Conservation (phyloP, 495 filamentous ascomycete species). For the Delitschia confertaspora region DNA sequence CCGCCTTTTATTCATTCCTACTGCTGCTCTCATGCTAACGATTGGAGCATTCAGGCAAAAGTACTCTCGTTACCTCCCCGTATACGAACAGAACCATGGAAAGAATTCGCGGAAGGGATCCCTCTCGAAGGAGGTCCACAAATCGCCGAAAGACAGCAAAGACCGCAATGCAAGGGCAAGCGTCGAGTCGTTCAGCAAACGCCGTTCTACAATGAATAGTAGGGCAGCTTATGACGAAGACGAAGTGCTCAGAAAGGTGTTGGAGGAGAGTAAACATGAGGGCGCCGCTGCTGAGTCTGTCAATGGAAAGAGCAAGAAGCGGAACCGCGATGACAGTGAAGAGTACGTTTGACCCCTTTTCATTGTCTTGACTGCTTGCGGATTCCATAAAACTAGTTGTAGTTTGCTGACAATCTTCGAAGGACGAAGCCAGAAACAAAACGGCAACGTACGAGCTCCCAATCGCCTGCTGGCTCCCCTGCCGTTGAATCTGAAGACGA, state of each 20-base stretch:
- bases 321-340: conserved; percentile 85
- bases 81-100: conserved; percentile 42
- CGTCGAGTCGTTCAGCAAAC: conserved; percentile 47
- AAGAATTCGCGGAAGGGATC: conserved; percentile 47
- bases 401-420: conserved; percentile 21
- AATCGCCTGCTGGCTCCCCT: conserved; percentile 47
- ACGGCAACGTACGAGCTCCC: conserved; percentile 67
- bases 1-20: too few relatives aligned
- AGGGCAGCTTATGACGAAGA: conserved; percentile 93
- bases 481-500: conserved; percentile 62
- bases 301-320: conserved; percentile 56
- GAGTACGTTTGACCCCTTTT: conserved; percentile 57
- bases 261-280: conserved; percentile 88
- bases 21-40: too few relatives aligned
- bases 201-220: conserved; percentile 96
- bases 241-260: conserved; percentile 75
- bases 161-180: conserved; percentile 35
- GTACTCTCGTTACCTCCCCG: conserved; percentile 62
- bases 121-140: conserved; percentile 46
- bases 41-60: conserved; percentile 42
- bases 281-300: conserved; percentile 43
- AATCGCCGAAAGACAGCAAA: conserved; percentile 43
- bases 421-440: conserved; percentile 51
- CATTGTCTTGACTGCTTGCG: conserved; percentile 1
- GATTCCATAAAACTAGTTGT: too few relatives aligned